These are phyloP conservation scores for Epichloe elymi DNA, from an alignment of 2,329 filamentous ascomycete genomes.

Conservation along the genomic window DNA sequence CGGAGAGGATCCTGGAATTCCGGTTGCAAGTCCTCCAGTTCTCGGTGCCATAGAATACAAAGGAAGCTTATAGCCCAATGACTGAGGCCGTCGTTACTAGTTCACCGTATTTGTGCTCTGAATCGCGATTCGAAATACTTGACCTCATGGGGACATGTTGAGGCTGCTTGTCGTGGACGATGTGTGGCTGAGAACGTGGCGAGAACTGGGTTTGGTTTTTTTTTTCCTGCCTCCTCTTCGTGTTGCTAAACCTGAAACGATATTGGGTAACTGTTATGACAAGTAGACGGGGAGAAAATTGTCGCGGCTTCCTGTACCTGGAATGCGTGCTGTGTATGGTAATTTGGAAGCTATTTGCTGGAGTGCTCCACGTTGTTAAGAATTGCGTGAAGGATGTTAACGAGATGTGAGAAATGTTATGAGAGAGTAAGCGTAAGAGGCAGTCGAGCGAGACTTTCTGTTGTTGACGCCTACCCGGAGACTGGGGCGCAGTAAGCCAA, in stretches of 20 bases:
- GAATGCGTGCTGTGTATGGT: not conserved
- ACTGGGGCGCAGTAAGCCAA: conserved; percentile 1
- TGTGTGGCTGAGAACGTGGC: conserved; percentile 33
- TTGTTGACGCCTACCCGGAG: conserved; percentile 2
- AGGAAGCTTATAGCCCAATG: not conserved
- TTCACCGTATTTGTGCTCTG: conserved; percentile 1
- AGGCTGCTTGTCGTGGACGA: conserved; percentile 17
- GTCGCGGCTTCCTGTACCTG: not conserved
- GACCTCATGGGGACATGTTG: conserved; percentile 22
- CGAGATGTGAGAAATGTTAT: not conserved
- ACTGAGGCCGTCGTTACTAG: conserved; percentile 2
- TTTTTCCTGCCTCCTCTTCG: conserved; percentile 3
- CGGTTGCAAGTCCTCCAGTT: conserved; percentile 37
- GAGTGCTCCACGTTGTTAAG: not conserved
- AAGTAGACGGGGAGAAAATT: not conserved
- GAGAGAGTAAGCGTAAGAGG: not conserved
- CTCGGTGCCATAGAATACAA: conserved; percentile 37
- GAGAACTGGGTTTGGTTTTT: conserved; percentile 23
- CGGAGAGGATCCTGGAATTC: conserved; percentile 29
- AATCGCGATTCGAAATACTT: conserved; percentile 5
- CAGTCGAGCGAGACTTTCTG: not conserved
- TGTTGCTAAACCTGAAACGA: conserved; percentile 4
- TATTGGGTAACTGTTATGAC: not conserved
- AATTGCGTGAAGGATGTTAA: not conserved
- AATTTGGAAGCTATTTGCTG: not conserved